Conservation (phyloP, 306 rosid genomes). For the Boehmeria nivea region DNA sequence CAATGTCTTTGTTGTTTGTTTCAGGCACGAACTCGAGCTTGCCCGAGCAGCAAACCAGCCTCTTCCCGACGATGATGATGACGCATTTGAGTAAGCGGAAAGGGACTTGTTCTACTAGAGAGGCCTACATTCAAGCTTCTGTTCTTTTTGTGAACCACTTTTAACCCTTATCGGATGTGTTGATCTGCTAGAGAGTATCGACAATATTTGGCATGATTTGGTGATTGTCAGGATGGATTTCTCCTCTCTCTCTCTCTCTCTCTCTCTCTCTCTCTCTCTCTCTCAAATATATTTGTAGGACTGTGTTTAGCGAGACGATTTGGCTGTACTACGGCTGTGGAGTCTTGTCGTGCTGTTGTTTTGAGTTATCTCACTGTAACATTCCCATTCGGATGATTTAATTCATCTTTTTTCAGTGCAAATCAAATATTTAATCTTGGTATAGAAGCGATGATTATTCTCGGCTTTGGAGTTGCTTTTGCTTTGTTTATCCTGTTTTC, state of each 20-base stretch:
- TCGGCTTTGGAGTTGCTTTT: too few species aligned
- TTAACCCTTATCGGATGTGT: slow-evolving; percentile 5
- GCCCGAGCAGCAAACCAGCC: slow-evolving; percentile 49
- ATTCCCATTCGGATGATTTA: neutral
- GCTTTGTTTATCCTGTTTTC: too few species aligned
- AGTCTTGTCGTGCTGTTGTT: slow-evolving; percentile 10
- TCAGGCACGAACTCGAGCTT: slow-evolving; percentile 62
- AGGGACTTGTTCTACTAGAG: neutral
- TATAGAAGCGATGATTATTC: too few species aligned
- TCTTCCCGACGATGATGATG: slow-evolving; percentile 69
- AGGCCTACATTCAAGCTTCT: neutral
- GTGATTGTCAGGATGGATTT: slow-evolving; percentile 1
- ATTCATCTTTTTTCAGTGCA: neutral
- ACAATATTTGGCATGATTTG: slow-evolving; percentile 14
- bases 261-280: neutral
- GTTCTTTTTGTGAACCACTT: neutral
- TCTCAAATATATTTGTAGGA: slow-evolving; percentile 11
- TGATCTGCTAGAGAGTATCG: slow-evolving; percentile 3
- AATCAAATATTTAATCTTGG: too few species aligned
- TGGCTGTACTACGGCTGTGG: neutral
- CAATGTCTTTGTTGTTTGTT: neutral
- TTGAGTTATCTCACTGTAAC: neutral
- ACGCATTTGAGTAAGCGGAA: slow-evolving; percentile 28
- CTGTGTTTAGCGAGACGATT: slow-evolving; percentile 9
- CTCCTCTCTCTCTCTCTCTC: neutral